phyloP scores from a whole-genome alignment of 2,329 filamentous ascomycete species.

The Myriosclerotinia duriaeana region DNA sequence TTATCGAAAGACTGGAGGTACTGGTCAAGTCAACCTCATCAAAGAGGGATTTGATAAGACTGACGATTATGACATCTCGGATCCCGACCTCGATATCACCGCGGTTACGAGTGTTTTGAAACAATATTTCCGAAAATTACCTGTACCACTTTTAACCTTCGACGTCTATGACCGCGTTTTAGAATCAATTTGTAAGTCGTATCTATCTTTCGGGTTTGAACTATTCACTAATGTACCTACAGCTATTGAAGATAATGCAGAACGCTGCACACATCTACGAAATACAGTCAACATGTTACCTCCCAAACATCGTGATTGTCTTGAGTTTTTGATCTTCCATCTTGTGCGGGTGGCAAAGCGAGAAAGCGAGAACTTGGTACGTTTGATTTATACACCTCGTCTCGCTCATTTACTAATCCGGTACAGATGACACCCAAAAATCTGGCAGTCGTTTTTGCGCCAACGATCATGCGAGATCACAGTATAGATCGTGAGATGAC shows the following conservation, averaged over 20 bases:
- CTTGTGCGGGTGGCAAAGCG: constrained; percentile 80
- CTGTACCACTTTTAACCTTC: constrained; percentile 84
- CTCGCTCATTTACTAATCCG: constrained; percentile 32
- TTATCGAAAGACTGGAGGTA: constrained; percentile 95
- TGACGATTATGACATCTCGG: constrained; percentile 86
- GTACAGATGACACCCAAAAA: constrained; percentile 91
- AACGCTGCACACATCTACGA: constrained; percentile 70
- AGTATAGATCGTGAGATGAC: constrained; percentile 93
- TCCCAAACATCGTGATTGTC: constrained; percentile 78
- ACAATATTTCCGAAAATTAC: constrained; percentile 94
- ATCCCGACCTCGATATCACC: constrained; percentile 91
- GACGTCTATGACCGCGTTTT: constrained; percentile 88
- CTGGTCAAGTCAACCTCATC: constrained; percentile 84
- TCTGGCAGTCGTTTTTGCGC: constrained; percentile 93
- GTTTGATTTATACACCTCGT: constrained; percentile 41
- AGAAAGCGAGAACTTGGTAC: constrained; percentile 79
- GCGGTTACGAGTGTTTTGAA: constrained; percentile 94
- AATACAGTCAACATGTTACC: constrained; percentile 77
- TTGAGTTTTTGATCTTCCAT: constrained; percentile 94
- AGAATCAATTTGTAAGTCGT: constrained; percentile 68
- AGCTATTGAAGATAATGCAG: constrained; percentile 65
- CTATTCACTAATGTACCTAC: constrained; percentile 34
- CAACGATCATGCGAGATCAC: constrained; percentile 91
- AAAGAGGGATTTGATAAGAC: constrained; percentile 88
- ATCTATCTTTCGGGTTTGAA: neutral